Conservation (phyloP, 352 stramenopile species). For the Achlya hypogyna region DNA sequence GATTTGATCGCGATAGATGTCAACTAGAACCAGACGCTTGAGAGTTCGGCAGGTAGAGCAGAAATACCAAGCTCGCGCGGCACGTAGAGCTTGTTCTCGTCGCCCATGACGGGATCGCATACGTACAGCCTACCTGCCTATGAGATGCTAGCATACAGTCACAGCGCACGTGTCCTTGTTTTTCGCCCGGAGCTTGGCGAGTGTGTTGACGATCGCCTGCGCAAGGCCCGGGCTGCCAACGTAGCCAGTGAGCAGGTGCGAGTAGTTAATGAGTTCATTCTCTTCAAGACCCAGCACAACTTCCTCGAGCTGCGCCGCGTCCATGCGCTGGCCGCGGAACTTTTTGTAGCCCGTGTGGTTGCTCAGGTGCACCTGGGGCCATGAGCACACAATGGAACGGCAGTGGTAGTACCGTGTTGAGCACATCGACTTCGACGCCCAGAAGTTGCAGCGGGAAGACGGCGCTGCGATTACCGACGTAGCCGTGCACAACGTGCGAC, state of each 20-base stretch:
- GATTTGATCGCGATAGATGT: slow-evolving; percentile 67
- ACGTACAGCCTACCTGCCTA: slow-evolving; percentile 40
- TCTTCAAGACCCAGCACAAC: slow-evolving; percentile 67
- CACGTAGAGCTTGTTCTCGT: slow-evolving; percentile 76
- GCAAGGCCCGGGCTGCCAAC: slow-evolving; percentile 61
- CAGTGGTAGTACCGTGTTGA: slow-evolving; percentile 43
- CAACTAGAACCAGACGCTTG: slow-evolving; percentile 33
- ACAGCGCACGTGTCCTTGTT: slow-evolving; percentile 9
- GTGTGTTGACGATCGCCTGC: slow-evolving; percentile 43
- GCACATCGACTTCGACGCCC: slow-evolving; percentile 77
- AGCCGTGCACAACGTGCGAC: slow-evolving; percentile 81
- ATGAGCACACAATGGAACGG: neutral
- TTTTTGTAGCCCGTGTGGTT: slow-evolving; percentile 79
- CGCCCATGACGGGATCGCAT: slow-evolving; percentile 76
- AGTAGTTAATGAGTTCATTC: slow-evolving; percentile 62
- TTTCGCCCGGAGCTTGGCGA: slow-evolving; percentile 8
- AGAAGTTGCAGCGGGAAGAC: slow-evolving; percentile 79
- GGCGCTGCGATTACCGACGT: slow-evolving; percentile 81
- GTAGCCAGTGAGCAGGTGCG: slow-evolving; percentile 76
- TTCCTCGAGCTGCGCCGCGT: slow-evolving; percentile 62
- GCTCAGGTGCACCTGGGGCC: slow-evolving; percentile 62
- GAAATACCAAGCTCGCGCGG: slow-evolving; percentile 56
- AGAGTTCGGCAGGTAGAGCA: neutral
- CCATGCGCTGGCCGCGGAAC: slow-evolving; percentile 53
- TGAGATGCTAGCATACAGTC: neutral